phyloP scores from a whole-genome alignment of 1,139 yeast species.

The Blastobotrys illinoisensis region DNA sequence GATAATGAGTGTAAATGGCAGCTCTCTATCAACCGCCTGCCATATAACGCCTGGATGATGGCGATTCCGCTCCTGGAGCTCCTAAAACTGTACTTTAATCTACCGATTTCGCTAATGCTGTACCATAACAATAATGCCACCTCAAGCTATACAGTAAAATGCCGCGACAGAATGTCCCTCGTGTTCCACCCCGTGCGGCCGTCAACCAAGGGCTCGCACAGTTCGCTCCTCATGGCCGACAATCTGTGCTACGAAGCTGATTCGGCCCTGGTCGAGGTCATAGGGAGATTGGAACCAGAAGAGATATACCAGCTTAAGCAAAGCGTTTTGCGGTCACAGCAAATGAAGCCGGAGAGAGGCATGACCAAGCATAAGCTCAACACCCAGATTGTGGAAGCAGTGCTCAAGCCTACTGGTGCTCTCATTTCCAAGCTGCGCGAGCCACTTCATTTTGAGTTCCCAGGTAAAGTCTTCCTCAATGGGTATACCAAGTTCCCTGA shows the following conservation, averaged over 20 bases:
- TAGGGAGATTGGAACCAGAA: not conserved
- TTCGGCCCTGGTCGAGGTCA: not conserved
- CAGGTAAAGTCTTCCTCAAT: conserved; percentile 3
- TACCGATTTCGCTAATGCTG: not conserved
- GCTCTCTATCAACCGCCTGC: not conserved
- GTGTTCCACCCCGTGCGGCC: not conserved
- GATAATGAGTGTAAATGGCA: conserved; percentile 1
- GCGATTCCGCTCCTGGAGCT: not conserved
- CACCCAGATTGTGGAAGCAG: not conserved
- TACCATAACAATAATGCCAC: not conserved
- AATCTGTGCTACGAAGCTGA: not conserved
- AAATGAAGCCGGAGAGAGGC: not conserved
- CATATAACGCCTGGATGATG: not conserved
- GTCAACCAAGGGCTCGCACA: not conserved
- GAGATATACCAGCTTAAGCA: not conserved
- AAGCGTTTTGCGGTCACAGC: not conserved
- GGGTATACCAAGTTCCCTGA: conserved; percentile 6
- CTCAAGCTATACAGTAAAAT: not conserved
- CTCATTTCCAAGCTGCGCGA: conserved; percentile 1
- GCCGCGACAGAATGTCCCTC: not conserved
- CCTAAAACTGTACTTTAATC: conserved; percentile 1
- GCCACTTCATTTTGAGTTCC: conserved; percentile 1
- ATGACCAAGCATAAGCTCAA: not conserved
- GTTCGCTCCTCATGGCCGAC: not conserved
- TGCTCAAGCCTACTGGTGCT: conserved; percentile 5